phyloP scores from a whole-genome alignment of 2,329 filamentous ascomycete species.

The Seiridium cupressi region DNA sequence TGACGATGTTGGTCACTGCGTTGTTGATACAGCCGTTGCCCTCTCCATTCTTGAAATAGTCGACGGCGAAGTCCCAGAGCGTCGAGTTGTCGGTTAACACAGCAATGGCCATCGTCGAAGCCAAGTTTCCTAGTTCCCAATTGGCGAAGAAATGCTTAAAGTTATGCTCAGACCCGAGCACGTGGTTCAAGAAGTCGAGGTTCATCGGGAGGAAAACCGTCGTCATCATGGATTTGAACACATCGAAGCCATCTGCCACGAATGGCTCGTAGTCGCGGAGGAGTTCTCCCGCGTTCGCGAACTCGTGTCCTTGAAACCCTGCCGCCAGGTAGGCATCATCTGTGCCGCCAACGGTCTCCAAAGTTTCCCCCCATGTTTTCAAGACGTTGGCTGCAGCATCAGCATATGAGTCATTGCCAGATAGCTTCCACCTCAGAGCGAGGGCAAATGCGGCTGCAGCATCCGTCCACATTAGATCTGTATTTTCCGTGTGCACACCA shows the following conservation, averaged over 20 bases:
- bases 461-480: not conserved
- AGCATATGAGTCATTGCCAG: not conserved
- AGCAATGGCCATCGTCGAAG: conserved; percentile 1
- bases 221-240: not conserved
- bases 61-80: conserved; percentile 2
- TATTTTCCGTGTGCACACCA: not conserved
- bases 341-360: not conserved
- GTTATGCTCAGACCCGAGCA: conserved; percentile 1
- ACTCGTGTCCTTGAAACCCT: conserved; percentile 2
- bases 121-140: conserved; percentile 5
- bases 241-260: not conserved
- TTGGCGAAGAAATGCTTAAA: conserved; percentile 4
- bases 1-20: not conserved
- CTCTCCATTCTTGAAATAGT: not conserved
- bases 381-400: not conserved
- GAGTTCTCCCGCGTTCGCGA: not conserved
- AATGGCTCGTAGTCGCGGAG: conserved; percentile 1
- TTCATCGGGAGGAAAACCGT: conserved; percentile 1
- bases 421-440: conserved; percentile 2
- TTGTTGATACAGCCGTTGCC: conserved; percentile 3
- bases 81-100: conserved; percentile 1
- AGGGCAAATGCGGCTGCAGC: conserved; percentile 1
- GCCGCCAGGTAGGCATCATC: conserved; percentile 1
- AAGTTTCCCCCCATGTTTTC: not conserved
- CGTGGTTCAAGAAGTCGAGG: conserved; percentile 3